Conservation (phyloP, 140 eudicot genomes). For the Anethum foeniculum region DNA sequence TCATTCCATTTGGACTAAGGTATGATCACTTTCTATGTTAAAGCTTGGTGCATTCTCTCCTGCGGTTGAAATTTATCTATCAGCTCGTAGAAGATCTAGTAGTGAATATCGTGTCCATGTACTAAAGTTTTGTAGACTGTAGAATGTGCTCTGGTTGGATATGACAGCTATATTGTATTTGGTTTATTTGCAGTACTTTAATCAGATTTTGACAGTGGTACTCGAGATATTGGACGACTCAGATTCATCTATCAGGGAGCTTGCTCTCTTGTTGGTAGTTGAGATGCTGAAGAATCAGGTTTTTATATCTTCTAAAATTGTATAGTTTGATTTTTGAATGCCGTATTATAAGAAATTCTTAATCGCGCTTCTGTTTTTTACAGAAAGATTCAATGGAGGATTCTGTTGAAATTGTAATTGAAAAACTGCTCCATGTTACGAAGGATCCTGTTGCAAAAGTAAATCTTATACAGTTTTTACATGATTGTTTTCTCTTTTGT, state of each 20-base stretch:
- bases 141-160: background rate
- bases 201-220: constrained; percentile 77
- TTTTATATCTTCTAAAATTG: background rate
- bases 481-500: background rate
- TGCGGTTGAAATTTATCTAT: background rate
- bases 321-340: background rate
- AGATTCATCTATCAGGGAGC: constrained; percentile 70
- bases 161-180: constrained; percentile 17
- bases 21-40: constrained; percentile 13
- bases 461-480: constrained; percentile 3
- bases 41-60: background rate
- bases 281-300: constrained; percentile 99
- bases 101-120: background rate
- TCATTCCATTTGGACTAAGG: constrained; percentile 76
- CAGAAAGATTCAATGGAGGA: constrained; percentile 92
- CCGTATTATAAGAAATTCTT: background rate
- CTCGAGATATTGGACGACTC: constrained; percentile 80
- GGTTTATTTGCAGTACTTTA: constrained; percentile 67
- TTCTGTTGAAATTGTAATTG: constrained; percentile 83
- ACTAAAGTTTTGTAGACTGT: background rate
- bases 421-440: constrained; percentile 71
- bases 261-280: constrained; percentile 56
- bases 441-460: constrained; percentile 70
- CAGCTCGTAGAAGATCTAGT: background rate
- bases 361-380: constrained; percentile 5